Percentiles rank a stretch among this genome's conserved stretches.
Evolutionary conservation across 1,284 basidiomycete species (phyloP).

Genomic region (Rhodotorula sp.): DNA sequence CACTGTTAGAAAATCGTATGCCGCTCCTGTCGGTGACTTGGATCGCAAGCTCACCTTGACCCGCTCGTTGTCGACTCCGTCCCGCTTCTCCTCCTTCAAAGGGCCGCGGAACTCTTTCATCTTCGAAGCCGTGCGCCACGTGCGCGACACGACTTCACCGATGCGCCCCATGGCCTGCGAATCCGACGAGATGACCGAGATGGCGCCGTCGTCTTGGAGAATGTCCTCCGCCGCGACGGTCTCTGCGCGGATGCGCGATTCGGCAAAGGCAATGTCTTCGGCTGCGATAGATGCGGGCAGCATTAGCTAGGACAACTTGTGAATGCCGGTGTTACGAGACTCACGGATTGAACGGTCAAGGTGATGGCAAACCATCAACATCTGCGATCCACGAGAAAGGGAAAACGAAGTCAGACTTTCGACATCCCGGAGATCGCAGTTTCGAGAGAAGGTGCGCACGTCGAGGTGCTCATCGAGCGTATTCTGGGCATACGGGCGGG

Average conservation of each 20-base stretch:
- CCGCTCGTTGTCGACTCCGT: constrained; percentile 80
- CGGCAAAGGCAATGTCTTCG: constrained; percentile 94
- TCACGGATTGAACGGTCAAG: constrained; percentile 71
- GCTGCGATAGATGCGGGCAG: constrained; percentile 48
- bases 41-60: constrained; percentile 64
- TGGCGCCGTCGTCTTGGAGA: constrained; percentile 88
- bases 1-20: not conserved
- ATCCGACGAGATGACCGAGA: constrained; percentile 91
- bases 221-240: constrained; percentile 98
- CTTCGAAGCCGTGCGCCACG: constrained; percentile 97
- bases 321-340: not conserved
- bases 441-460: constrained; percentile 55
- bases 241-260: constrained; percentile 93
- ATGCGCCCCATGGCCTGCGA: constrained; percentile 94
- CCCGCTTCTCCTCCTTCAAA: constrained; percentile 59
- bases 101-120: constrained; percentile 80
- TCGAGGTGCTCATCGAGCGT: constrained; percentile 97
- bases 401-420: not conserved
- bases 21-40: not conserved
- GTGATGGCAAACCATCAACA: constrained; percentile 95
- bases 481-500: constrained; percentile 84
- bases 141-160: constrained; percentile 87
- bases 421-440: not conserved
- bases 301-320: not conserved
- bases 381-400: constrained; percentile 55